Evolutionary conservation across 2,329 filamentous ascomycete genomes (phyloP).

Genomic region (Colletotrichum shisoi): DNA sequence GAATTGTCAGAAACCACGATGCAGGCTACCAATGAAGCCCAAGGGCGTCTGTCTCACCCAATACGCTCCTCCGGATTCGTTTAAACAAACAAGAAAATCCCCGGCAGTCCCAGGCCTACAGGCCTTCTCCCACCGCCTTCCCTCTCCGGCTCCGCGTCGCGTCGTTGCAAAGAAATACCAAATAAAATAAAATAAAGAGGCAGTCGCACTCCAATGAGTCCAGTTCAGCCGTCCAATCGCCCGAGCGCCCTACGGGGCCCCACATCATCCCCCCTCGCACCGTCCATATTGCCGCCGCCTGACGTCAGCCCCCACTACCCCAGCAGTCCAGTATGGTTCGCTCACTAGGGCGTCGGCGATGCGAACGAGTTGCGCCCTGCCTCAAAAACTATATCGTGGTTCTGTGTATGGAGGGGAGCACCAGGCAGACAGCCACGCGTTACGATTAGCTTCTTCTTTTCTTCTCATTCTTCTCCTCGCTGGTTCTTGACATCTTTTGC

Average conservation of each 20-base stretch:
- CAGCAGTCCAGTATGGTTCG: too few species aligned
- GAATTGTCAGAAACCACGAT: neutral
- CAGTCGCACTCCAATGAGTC: too few species aligned
- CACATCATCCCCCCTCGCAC: neutral
- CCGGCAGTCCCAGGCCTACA: too few species aligned
- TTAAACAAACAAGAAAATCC: too few species aligned
- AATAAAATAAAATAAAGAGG: too few species aligned
- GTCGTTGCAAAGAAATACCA: neutral
- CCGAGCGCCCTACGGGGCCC: neutral
- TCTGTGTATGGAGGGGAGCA: too few species aligned
- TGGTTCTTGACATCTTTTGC: neutral
- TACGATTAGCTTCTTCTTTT: neutral
- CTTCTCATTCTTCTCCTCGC: too few species aligned
- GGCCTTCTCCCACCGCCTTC: slow-evolving; percentile 2
- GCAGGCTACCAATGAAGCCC: neutral
- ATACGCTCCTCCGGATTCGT: neutral
- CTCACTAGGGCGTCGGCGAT: too few species aligned
- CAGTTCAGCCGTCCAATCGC: neutral
- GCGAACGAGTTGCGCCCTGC: too few species aligned
- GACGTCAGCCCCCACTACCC: neutral
- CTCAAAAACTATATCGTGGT: too few species aligned
- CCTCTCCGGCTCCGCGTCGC: neutral
- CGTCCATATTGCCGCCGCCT: neutral
- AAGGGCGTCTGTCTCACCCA: neutral
- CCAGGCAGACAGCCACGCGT: too few species aligned